Evolutionary conservation across 179 eudicot species (phyloP), one percentile per base, ranked within the genome.

Genomic region (Spinacia oleracea): DNA sequence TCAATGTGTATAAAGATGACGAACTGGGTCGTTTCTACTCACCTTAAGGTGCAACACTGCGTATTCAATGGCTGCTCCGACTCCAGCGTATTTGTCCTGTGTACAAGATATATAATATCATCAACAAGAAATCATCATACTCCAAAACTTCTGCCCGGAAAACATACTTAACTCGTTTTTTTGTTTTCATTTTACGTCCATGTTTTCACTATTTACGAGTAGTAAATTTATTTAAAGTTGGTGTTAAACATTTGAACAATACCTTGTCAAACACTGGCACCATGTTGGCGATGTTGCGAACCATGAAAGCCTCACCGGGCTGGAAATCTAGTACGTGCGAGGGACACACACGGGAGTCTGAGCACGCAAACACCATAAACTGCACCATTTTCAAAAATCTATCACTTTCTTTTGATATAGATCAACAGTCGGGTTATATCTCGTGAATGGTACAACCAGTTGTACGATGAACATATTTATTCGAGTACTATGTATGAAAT

Each of bases 291-390:
- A 96, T 88, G 82, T 91, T 93, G 68, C 98, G 88, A 79, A 96
- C 93, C 42, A 96, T 46, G 50, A 96, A 96, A 43, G 99, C 96
- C 78, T 96, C 98, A 31, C 99, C 98, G 14, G 99, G 99, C 67
- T 91, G 91, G 81, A 96, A 89, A 79, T 88, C 84, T 43, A 96
- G 89, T 51, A 93, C 81, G 56, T 93, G 97, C 8, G 98, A 96
- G 69, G 99, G 97, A 80, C 98, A 96, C 1, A 96, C 98, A 23
- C 98, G 90, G 27, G 99, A 96, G 81, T 96, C 99, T 45, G 94
- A 89, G 89, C 98, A 93, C 35, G 99, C 96, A 84, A 93, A 91
- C 32, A 84, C 82, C 89, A 86, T 86, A 73, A 71, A 86, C 89
- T 86, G 87, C 72, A 70, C 70, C 59, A 43, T 31, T 2, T 35